phyloP scores from a whole-genome alignment of 345 rosid species.

The Lepidium didymum region DNA sequence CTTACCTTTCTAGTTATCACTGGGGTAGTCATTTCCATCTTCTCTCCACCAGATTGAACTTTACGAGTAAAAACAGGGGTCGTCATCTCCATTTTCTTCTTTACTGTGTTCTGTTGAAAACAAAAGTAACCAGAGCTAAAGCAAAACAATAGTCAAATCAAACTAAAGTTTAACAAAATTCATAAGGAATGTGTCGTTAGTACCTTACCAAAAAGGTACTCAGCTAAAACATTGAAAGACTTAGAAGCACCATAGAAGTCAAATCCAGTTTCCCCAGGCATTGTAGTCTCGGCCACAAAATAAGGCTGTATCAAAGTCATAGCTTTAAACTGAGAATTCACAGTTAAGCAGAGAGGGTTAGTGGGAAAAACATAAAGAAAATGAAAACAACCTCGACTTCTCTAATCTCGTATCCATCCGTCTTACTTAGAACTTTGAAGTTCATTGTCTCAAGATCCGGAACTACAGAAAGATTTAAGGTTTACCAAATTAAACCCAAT shows the following conservation, averaged over 20 bases:
- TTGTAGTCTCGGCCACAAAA: conserved; percentile 70
- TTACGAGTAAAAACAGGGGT: conserved; percentile 77
- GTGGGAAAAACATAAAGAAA: not conserved
- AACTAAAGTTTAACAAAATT: not conserved
- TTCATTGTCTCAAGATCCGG: conserved; percentile 82
- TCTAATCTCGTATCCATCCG: conserved; percentile 67
- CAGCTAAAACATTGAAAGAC: conserved; percentile 81
- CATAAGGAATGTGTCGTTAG: not conserved
- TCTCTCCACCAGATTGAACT: conserved; percentile 56
- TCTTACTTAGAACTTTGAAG: conserved; percentile 49
- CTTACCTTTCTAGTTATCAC: conserved; percentile 73
- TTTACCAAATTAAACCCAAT: not conserved
- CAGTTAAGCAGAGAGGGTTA: not conserved
- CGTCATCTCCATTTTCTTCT: conserved; percentile 85
- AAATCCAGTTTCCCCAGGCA: conserved; percentile 78
- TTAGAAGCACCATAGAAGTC: conserved; percentile 68
- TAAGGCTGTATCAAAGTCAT: conserved; percentile 45
- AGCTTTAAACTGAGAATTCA: not conserved
- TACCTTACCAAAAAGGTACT: conserved; percentile 96
- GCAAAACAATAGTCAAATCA: conserved; percentile 11
- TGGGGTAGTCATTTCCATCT: conserved; percentile 91
- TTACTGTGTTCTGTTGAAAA: conserved; percentile 44
- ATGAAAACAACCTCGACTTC: conserved; percentile 64
- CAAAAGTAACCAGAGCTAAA: not conserved
- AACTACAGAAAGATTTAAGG: conserved; percentile 31